Conservation (phyloP, 176 grass and related monocot species). For the Phragmites australis region DNA sequence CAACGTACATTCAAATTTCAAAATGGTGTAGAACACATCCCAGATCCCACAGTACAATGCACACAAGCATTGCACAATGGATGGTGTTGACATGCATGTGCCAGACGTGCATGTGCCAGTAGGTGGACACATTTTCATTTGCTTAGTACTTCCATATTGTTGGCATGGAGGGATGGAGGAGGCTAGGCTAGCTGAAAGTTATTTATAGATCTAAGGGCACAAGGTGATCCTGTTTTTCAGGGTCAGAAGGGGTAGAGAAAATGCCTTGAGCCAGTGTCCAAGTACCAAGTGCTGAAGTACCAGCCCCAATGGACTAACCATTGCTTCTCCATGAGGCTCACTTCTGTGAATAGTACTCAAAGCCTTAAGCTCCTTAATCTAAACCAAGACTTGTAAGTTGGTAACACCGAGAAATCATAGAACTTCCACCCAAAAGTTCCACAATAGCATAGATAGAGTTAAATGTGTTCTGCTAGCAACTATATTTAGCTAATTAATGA, state of each 20-base stretch:
- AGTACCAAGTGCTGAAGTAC: not conserved
- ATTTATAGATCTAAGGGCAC: not conserved
- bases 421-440: not conserved
- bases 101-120: no score
- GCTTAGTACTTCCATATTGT: not conserved
- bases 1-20: not conserved
- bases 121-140: no score
- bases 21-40: not conserved
- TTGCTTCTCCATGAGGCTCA: not conserved
- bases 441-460: not conserved
- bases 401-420: not conserved
- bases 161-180: not conserved
- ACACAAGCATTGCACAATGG: not conserved
- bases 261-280: not conserved
- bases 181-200: not conserved
- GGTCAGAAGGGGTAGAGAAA: not conserved
- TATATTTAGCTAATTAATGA: conserved; percentile 5
- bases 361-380: not conserved
- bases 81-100: not conserved
- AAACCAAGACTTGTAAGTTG: not conserved
- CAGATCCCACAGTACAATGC: not conserved
- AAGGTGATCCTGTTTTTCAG: not conserved
- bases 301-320: not conserved
- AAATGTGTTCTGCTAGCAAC: not conserved
- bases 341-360: conserved; percentile 1